Percentiles rank a stretch among this genome's conserved stretches.
Conservation (phyloP, 169 alveolate genomes). For the Miamiensis avidus region DNA sequence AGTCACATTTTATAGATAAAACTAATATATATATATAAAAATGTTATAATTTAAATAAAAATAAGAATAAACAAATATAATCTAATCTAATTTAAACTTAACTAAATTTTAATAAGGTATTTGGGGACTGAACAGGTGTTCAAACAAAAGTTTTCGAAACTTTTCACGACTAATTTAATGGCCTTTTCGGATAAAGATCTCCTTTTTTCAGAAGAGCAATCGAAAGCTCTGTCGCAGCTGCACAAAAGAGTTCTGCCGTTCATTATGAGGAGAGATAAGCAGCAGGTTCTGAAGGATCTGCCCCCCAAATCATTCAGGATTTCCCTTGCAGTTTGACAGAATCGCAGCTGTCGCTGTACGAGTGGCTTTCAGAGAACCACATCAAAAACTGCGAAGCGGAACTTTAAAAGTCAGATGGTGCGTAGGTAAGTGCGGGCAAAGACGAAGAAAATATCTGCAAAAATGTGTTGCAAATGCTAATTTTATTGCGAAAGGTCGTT, state of each 20-base stretch:
- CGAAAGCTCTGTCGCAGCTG: slow-evolving; percentile 60
- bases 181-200: slow-evolving; percentile 37
- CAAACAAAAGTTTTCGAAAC: slow-evolving; percentile 37
- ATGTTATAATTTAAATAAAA: slow-evolving; percentile 79
- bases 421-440: slow-evolving; percentile 20
- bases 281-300: slow-evolving; percentile 76
- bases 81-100: no score
- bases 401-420: slow-evolving; percentile 46
- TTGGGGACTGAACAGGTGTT: slow-evolving; percentile 43
- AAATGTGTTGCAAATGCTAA: slow-evolving; percentile 31
- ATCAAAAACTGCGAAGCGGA: slow-evolving; percentile 29
- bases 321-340: slow-evolving; percentile 67
- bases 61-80: no score
- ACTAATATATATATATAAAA: no score
- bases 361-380: slow-evolving; percentile 40
- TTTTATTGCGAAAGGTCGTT: slow-evolving; percentile 22
- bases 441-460: slow-evolving; percentile 45
- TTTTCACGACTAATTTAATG: slow-evolving; percentile 38
- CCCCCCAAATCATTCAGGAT: slow-evolving; percentile 86
- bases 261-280: slow-evolving; percentile 83
- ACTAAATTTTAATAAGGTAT: no score
- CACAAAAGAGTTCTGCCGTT: slow-evolving; percentile 84
- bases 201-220: slow-evolving; percentile 32
- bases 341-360: slow-evolving; percentile 45
- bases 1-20: no score